Evolutionary conservation across 768 basidiomycete genomes (phyloP), one percentile per base, ranked within the genome.

Genomic region (Russula brevipes): DNA sequence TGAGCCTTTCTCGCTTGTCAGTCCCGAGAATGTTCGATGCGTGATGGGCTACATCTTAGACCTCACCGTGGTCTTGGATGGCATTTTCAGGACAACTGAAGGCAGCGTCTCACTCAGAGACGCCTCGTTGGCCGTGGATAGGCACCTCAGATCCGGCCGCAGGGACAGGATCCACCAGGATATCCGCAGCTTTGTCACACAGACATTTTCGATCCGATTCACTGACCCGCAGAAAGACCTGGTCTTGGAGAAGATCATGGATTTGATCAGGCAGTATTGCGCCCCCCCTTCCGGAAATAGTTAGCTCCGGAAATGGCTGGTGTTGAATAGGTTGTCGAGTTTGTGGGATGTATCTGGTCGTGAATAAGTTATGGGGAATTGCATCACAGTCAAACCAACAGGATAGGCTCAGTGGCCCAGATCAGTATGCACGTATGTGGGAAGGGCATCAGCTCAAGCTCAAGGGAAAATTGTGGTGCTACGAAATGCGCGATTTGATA

Each of bases 1-100:
- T 42, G 5, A 36, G 11, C 38, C 2, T 38, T 14, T 42, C 54
- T 44, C 3, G 24, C 4, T 31, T 9, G 0, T 10, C 9, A 55
- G 54, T n/a, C 41, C 9, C 16, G 54, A 55, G 17, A 55, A 55
- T 42, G 41, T 55, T 16, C 54, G 17, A 55, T 55, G 54, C 30
- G 17, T 55, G 41, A 55, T 55, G 54, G 54, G 41, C 19, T 55
- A 55, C 54, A 55, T 55, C 54, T 41, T 55, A 31, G 42, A 44
- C 41, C 54, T 55, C 30, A 55, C 54, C 12, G 41, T 42, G 16
- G 33, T 44, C 14, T 16, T 55, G 30, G 41, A 55, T 33, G 41
- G 14, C 16, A 44, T 55, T 31, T 55, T 42, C 30, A 31, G 39
- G 41, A 31, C 24, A 42, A 9, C 41, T 2, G 16, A 7, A n/a